These are phyloP conservation scores for Aspergillus coremiiformis DNA, from an alignment of 495 filamentous ascomycete genomes.

Conservation along the genomic window DNA sequence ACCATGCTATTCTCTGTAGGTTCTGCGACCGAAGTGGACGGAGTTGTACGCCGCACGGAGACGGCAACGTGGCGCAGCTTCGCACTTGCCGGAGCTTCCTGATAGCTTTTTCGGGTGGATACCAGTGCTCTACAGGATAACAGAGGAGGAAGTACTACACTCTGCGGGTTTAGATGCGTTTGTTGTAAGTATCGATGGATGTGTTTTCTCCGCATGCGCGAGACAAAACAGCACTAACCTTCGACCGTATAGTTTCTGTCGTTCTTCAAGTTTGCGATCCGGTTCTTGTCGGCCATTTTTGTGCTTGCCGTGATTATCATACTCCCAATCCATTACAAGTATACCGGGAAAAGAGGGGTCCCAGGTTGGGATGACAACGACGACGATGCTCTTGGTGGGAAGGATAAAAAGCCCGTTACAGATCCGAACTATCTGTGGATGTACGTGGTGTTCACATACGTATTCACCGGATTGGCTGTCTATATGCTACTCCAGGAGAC, in stretches of 20 bases:
- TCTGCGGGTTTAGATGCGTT: constrained; percentile 94
- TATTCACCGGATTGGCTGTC: constrained; percentile 77
- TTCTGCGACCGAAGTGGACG: constrained; percentile 87
- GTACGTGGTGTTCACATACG: constrained; percentile 82
- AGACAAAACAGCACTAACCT: background rate
- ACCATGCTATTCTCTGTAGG: constrained; percentile 25
- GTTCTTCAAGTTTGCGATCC: constrained; percentile 91
- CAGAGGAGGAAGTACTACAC: constrained; percentile 79
- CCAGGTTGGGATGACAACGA: constrained; percentile 34
- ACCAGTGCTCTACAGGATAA: constrained; percentile 75
- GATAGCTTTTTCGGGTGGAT: constrained; percentile 93
- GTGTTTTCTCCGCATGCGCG: background rate
- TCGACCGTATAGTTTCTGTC: constrained; percentile 60
- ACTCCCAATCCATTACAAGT: constrained; percentile 75
- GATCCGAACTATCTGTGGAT: constrained; percentile 73
- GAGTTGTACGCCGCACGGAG: constrained; percentile 86
- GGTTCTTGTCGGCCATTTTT: constrained; percentile 69
- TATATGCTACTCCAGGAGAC: constrained; percentile 80
- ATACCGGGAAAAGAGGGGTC: constrained; percentile 41
- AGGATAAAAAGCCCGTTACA: constrained; percentile 22
- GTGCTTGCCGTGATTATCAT: constrained; percentile 75
- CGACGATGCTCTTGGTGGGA: constrained; percentile 7
- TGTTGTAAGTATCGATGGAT: constrained; percentile 59
- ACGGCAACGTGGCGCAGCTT: constrained; percentile 57
- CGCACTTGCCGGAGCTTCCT: constrained; percentile 74